Base-by-base conservation (phyloP, 345 rosid genomes). In the Carallia brachiata region DNA sequence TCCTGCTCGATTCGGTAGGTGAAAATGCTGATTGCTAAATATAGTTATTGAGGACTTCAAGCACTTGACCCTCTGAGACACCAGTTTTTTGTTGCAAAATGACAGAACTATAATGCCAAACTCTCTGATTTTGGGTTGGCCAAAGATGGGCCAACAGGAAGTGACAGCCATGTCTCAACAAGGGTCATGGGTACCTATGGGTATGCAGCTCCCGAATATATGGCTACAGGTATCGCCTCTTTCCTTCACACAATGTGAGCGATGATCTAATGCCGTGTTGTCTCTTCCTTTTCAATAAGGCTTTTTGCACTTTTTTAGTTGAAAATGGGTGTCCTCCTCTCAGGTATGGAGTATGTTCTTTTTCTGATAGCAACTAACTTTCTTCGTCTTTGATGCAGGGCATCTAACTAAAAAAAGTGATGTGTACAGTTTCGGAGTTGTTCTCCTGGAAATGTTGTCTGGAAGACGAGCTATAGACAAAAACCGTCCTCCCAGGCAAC, bases 51-150 rank as follows among this genome's bases (percentile, higher is more conserved):
- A 52, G 19, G 27, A 52, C 15, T 40, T 23, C 7, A 12, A 1
- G 4, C 23, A 6, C 50, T 62, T 52, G 36, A 28, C 40, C 17
- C 10, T 62, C 58, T 66, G 5, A 66, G 39, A 10, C 31, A 5
- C 15, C 30, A 34, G 23, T n/a, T 27, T 18, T 63, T 34, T 17
- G 18, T 47, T 31, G 39, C 31, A 6, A 71, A 19, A 57, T 55
- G 39, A 40, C 80, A 77, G 80, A 68, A 40, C 34, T 77, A 62
- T 32, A 68, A 40, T 40, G 80, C 80, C 9, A 77, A 77, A 64
- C 76, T 77, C 57, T 77, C 80, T 36, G 80, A 77, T 62, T 77
- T 77, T 47, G 80, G 80, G 63, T 64, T 77, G 70, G 80, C 80
- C 58, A 77, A 72, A 65, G 80, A 77, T 54, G 80, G 80, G 50